Percentiles rank a stretch among this genome's conserved stretches.
Conservation (phyloP, 1,284 basidiomycete species). For the Phellinidium pouzarii region DNA sequence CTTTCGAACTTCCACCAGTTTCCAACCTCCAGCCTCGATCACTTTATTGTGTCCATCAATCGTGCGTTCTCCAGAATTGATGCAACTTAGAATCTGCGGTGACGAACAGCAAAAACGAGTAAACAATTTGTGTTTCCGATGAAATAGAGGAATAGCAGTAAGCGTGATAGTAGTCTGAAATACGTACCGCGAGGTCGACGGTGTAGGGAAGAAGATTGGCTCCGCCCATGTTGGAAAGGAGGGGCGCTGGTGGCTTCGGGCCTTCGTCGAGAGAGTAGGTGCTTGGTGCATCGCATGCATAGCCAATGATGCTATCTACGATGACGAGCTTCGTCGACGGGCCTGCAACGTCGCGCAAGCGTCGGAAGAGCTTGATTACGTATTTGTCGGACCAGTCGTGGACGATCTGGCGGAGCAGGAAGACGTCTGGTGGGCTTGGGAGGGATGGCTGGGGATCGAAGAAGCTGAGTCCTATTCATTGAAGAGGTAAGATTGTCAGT, state of each 20-base stretch:
- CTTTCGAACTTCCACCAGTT: slow-evolving; percentile 6
- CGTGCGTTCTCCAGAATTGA: slow-evolving; percentile 8
- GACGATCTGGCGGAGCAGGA: slow-evolving; percentile 23
- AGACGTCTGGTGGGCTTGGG: slow-evolving; percentile 20
- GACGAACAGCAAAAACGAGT: neutral
- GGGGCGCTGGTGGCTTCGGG: slow-evolving; percentile 12
- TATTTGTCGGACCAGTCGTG: slow-evolving; percentile 27
- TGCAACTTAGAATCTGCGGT: slow-evolving; percentile 1
- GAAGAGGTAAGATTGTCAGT: neutral
- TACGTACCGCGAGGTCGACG: neutral
- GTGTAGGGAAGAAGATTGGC: slow-evolving; percentile 8
- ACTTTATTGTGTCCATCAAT: slow-evolving; percentile 1
- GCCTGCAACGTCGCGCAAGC: slow-evolving; percentile 25
- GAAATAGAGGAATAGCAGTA: neutral
- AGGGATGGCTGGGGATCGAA: neutral
- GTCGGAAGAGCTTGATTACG: slow-evolving; percentile 24
- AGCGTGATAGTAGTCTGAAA: neutral
- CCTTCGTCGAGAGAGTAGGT: neutral
- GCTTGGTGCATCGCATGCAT: slow-evolving; percentile 18
- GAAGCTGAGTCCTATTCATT: neutral
- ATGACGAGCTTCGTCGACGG: slow-evolving; percentile 24
- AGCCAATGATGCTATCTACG: slow-evolving; percentile 23
- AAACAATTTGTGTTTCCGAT: neutral
- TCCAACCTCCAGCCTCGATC: slow-evolving; percentile 9
- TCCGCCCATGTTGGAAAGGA: slow-evolving; percentile 18